Percentiles rank a stretch among this genome's conserved stretches.
Conservation (phyloP, 139 green algal species). For the Tetradesmus lagerheimii region DNA sequence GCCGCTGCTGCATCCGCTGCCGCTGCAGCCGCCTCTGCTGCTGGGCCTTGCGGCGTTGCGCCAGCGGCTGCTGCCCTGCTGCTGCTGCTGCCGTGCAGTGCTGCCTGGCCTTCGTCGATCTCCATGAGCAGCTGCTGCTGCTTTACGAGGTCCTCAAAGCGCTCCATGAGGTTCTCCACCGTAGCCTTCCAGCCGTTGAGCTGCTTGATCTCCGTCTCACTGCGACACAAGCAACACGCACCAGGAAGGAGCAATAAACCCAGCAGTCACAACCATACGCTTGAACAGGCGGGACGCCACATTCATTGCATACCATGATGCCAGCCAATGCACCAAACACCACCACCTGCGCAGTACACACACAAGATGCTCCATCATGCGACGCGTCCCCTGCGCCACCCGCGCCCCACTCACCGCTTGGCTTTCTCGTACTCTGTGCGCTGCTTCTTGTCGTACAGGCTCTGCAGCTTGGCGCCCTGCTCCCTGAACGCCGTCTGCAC, state of each 20-base stretch:
- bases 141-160: conserved; percentile 63
- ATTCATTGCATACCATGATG: too few species aligned
- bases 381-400: too few species aligned
- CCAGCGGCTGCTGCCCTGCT: not conserved
- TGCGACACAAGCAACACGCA: conserved; percentile 35
- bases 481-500: conserved; percentile 91
- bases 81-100: not conserved
- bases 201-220: conserved; percentile 89
- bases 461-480: conserved; percentile 80
- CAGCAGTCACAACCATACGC: too few species aligned
- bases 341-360: not conserved
- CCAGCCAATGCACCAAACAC: not conserved
- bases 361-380: not conserved
- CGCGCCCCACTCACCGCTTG: conserved; percentile 59
- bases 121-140: conserved; percentile 25
- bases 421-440: conserved; percentile 79
- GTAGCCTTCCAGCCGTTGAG: conserved; percentile 81
- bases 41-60: conserved; percentile 8
- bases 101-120: not conserved
- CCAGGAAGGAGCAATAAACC: not conserved
- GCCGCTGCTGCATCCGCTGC: conserved; percentile 27
- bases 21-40: conserved; percentile 48
- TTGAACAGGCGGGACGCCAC: too few species aligned
- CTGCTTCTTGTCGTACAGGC: conserved; percentile 83
- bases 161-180: conserved; percentile 70